Percentiles rank a stretch among this genome's conserved stretches.
Conservation (phyloP, 2,329 filamentous ascomycete species). For the Ceratocystis cubensis region DNA sequence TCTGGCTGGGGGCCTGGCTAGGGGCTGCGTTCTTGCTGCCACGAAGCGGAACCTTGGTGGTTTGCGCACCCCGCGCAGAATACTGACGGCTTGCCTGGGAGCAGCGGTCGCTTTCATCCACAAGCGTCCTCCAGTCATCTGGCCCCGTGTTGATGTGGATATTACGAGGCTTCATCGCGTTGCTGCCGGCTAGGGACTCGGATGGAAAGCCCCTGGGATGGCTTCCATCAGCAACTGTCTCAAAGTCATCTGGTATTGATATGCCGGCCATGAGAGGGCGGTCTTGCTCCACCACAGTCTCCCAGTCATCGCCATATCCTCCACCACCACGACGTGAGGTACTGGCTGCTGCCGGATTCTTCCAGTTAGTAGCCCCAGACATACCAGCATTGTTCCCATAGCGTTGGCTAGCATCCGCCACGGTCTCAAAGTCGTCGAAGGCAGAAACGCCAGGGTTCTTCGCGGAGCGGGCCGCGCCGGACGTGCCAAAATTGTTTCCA, state of each 20-base stretch:
- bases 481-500: not conserved
- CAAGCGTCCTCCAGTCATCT: conserved; percentile 5
- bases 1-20: conserved; percentile 16
- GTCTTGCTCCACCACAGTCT: conserved; percentile 14
- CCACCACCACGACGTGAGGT: not conserved
- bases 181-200: not conserved
- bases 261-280: not conserved
- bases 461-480: not conserved
- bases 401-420: not conserved
- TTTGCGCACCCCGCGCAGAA: not conserved
- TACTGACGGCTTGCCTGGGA: not conserved
- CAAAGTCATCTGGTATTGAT: conserved; percentile 15
- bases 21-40: not conserved
- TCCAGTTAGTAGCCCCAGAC: not conserved
- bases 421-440: not conserved
- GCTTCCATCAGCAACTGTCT: conserved; percentile 4
- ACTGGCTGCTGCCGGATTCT: not conserved
- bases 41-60: not conserved
- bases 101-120: not conserved
- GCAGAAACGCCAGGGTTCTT: not conserved
- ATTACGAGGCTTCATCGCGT: not conserved
- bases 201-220: not conserved
- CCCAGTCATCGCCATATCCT: conserved; percentile 12
- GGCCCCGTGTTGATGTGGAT: conserved; percentile 13
- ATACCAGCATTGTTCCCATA: not conserved